Conservation (phyloP, 306 rosid species). For the Vigna angularis region DNA sequence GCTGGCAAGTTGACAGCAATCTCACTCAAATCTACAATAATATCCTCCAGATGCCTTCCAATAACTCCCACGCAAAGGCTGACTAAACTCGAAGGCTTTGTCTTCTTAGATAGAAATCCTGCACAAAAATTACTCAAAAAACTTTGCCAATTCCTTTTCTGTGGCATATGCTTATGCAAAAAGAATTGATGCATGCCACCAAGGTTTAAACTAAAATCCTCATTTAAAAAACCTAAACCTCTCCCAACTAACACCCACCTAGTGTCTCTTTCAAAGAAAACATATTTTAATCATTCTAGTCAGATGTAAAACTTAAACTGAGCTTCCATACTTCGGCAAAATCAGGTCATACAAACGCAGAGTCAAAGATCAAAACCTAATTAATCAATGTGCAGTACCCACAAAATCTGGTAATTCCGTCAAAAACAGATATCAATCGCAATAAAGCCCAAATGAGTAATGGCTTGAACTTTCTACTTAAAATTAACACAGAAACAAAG, state of each 20-base stretch:
- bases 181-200: not conserved
- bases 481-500: not conserved
- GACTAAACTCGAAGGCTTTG: slow-evolving; percentile 69
- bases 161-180: not conserved
- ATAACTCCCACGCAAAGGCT: slow-evolving; percentile 79
- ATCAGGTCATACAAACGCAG: slow-evolving; percentile 24
- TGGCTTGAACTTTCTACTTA: not conserved
- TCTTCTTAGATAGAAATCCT: slow-evolving; percentile 59
- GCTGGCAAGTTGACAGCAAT: slow-evolving; percentile 71
- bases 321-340: slow-evolving; percentile 11
- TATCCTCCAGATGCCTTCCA: slow-evolving; percentile 87
- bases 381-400: not conserved
- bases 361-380: slow-evolving; percentile 4
- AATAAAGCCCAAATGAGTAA: slow-evolving; percentile 8
- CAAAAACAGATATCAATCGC: slow-evolving; percentile 3
- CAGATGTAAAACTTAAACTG: slow-evolving; percentile 14
- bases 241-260: slow-evolving; percentile 5
- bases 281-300: slow-evolving; percentile 14
- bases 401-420: not conserved
- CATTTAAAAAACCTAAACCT: slow-evolving; percentile 10
- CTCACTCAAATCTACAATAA: slow-evolving; percentile 73
- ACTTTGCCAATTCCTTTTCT: slow-evolving; percentile 20
- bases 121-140: slow-evolving; percentile 27
- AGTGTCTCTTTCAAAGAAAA: slow-evolving; percentile 17
- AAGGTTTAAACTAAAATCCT: slow-evolving; percentile 14